phyloP scores from a whole-genome alignment of 1,284 basidiomycete genomes.

The Stygiomarasmius scandens region DNA sequence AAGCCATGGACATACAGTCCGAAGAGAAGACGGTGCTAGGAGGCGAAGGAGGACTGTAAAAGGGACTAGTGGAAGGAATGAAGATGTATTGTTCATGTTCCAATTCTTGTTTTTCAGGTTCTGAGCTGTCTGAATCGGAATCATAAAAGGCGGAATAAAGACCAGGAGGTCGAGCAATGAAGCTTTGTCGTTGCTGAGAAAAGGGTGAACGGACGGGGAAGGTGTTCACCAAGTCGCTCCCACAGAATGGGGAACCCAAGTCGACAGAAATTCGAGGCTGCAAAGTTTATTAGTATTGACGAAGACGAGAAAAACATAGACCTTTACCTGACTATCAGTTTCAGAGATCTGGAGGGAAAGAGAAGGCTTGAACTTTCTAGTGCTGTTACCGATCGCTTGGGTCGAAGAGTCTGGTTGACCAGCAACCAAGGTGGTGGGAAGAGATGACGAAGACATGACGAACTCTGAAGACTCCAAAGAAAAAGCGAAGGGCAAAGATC shows the following conservation, averaged over 20 bases:
- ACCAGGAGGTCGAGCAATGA: not conserved
- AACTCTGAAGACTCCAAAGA: not conserved
- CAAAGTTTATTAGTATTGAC: not conserved
- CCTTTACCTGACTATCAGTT: slow-evolving; percentile 3
- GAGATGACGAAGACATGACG: not conserved
- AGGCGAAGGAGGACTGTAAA: slow-evolving; percentile 9
- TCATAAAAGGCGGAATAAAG: not conserved
- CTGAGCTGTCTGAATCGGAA: slow-evolving; percentile 1
- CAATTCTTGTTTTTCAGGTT: not conserved
- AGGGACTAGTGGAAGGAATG: slow-evolving; percentile 8
- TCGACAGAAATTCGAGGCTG: slow-evolving; percentile 6
- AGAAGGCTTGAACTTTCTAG: not conserved
- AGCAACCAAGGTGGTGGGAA: not conserved
- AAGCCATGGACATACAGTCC: slow-evolving; percentile 5
- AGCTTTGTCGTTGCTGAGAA: not conserved
- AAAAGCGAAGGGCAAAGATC: not conserved
- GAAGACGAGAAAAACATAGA: not conserved
- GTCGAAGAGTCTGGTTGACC: not conserved
- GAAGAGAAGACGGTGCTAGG: not conserved
- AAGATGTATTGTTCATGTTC: slow-evolving; percentile 15
- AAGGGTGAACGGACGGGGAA: slow-evolving; percentile 1
- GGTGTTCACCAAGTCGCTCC: not conserved
- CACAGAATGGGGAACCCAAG: slow-evolving; percentile 6
- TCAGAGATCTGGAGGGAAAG: not conserved
- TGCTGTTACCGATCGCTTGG: not conserved